Evolutionary conservation across 139 green algal species (phyloP).

Genomic region (Chlamydomonas sp.): DNA sequence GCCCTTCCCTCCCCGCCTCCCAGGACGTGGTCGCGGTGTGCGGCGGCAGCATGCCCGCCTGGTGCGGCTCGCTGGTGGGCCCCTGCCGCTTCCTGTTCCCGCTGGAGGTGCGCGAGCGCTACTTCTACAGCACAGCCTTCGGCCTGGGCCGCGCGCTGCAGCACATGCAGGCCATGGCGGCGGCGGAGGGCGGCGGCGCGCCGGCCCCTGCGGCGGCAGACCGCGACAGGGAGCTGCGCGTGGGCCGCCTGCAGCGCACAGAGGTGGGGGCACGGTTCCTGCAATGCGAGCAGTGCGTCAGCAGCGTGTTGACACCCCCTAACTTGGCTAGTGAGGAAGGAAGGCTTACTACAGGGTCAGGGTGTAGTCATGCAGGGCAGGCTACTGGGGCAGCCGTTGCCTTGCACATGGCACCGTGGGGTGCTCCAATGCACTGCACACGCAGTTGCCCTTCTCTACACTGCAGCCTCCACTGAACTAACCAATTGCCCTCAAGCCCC

Average conservation of each 20-base stretch:
- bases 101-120: conserved; percentile 82
- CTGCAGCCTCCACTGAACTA: too few relatives aligned
- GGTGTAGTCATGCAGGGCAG: too few relatives aligned
- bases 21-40: conserved; percentile 95
- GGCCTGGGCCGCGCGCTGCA: conserved; percentile 88
- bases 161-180: conserved; percentile 86
- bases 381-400: too few relatives aligned
- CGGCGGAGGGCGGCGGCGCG: conserved; percentile 61
- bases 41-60: conserved; percentile 81
- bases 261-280: too few relatives aligned
- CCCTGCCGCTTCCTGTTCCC: conserved; percentile 84
- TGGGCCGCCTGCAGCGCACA: conserved; percentile 89
- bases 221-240: conserved; percentile 72
- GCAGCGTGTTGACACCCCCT: too few relatives aligned
- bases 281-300: too few relatives aligned
- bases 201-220: conserved; percentile 38
- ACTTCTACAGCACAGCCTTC: conserved; percentile 93
- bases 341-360: too few relatives aligned
- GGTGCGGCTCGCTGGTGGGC: conserved; percentile 77
- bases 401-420: too few relatives aligned
- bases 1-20: conserved; percentile 3
- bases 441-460: too few relatives aligned
- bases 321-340: too few relatives aligned
- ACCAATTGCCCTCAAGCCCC: too few relatives aligned
- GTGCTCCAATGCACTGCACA: too few relatives aligned